These are phyloP conservation scores for Salvia sclarea DNA, from an alignment of 305 asterid species.

Conservation along the genomic window DNA sequence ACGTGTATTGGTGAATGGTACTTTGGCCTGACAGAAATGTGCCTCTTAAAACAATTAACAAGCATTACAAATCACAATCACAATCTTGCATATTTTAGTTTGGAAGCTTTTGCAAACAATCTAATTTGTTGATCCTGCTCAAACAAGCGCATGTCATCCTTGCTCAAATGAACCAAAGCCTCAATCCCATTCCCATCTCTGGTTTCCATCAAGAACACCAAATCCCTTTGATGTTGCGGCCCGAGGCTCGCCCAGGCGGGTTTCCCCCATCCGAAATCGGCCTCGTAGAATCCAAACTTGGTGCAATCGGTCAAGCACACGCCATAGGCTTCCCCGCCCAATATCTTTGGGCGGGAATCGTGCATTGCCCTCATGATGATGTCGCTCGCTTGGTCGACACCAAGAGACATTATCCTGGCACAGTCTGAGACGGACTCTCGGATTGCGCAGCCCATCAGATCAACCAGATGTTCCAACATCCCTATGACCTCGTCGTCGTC, in stretches of 20 bases:
- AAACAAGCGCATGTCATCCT: background rate
- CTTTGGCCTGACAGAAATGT: too few species aligned
- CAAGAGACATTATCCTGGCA: too few species aligned
- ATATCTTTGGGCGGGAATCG: background rate
- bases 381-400: too few species aligned
- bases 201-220: background rate
- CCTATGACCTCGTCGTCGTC: too few species aligned
- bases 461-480: background rate
- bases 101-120: too few species aligned
- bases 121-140: background rate
- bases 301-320: background rate
- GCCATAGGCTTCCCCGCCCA: background rate
- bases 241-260: background rate
- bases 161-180: background rate
- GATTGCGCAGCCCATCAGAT: background rate
- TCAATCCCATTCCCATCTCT: background rate
- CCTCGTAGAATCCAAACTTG: background rate
- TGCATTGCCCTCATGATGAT: background rate
- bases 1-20: too few species aligned
- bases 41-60: too few species aligned
- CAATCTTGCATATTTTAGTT: too few species aligned
- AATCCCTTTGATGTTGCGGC: background rate
- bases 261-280: background rate
- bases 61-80: too few species aligned
- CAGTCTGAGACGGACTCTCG: too few species aligned